Evolutionary conservation across 2,329 filamentous ascomycete genomes (phyloP).

Genomic region (Fusarium mexicanum): DNA sequence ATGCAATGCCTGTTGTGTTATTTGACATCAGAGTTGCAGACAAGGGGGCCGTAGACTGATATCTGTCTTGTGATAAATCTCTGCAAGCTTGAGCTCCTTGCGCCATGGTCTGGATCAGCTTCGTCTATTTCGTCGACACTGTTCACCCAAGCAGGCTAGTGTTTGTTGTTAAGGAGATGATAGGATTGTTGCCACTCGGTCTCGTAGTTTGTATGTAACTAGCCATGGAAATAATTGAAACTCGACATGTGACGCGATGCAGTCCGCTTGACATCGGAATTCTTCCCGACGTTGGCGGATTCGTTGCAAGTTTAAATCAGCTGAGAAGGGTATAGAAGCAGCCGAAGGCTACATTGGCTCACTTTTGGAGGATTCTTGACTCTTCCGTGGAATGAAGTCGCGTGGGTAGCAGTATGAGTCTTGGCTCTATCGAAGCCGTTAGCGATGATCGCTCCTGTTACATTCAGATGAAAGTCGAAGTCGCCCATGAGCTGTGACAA

Average conservation of each 20-base stretch:
- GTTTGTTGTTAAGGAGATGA: background rate
- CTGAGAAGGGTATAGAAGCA: rapidly evolving
- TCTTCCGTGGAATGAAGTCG: background rate
- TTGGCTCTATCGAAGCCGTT: background rate
- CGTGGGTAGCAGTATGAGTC: background rate
- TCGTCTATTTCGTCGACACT: background rate
- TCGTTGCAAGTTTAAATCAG: background rate
- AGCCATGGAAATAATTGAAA: background rate
- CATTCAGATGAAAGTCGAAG: rapidly evolving
- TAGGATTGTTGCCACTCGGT: background rate
- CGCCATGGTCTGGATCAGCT: background rate
- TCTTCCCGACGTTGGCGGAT: background rate
- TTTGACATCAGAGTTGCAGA: background rate
- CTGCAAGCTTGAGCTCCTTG: background rate
- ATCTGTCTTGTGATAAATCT: too few species aligned
- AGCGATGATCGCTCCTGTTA: background rate
- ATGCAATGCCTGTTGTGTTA: background rate
- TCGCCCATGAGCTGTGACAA: too few species aligned
- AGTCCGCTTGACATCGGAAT: background rate
- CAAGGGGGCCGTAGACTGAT: too few species aligned
- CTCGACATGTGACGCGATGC: rapidly evolving
- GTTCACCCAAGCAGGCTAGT: rapidly evolving
- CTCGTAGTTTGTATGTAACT: background rate
- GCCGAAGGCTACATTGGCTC: background rate
- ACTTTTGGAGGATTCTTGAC: rapidly evolving